Base-by-base conservation (phyloP, 2,329 filamentous ascomycete species). In the Ampelomyces quisqualis region DNA sequence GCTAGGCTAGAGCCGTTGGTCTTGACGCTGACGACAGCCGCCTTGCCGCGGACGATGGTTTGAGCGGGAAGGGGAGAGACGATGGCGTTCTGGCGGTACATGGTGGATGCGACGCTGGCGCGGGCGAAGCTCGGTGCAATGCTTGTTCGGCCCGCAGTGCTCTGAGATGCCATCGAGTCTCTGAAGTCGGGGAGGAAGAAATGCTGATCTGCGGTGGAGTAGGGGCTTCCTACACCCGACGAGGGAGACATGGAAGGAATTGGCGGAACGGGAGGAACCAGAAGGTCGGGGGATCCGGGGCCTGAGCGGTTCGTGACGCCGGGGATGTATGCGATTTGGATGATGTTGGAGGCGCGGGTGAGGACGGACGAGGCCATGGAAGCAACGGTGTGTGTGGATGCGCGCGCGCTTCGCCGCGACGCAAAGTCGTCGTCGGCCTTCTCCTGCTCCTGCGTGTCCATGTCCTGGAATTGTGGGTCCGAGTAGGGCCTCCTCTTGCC, bases 301-400 rank as follows among this genome's bases (percentile, higher is more conserved):
- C 85, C 84, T 9, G 90, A 90, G 54, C 91, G 82, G 72, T 96
- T 96, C 46, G 89, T 96, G 59, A 97, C 90, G 45, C 93, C 93
- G 10, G 93, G 93, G 53, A 98, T 97, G 69, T 97, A 98, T 40
- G 93, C 93, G 70, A 98, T 98, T 72, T 97, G 93, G 60, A 98
- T 98, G 65, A 98, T 91, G 74, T 98, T 98, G 61, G 93, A 97
- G 34, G 93, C 93, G 48, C 93, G 84, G 13, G 93, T 97, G 46
- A 96, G 80, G 44, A 97, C 90, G 18, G 91, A 97, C 7, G 90
- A 96, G 11, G 93, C 93, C 64, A 98, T 89, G 9, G 91, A 97
- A 60, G 86, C 80, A 39, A 91, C 85, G n/a, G 88, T 88, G 65
- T 93, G 83, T 30, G 88, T 87, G 8, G 90, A 93, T 40, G 86